phyloP scores from a whole-genome alignment of 257 asterid species.

The Euphrasia confusa region DNA sequence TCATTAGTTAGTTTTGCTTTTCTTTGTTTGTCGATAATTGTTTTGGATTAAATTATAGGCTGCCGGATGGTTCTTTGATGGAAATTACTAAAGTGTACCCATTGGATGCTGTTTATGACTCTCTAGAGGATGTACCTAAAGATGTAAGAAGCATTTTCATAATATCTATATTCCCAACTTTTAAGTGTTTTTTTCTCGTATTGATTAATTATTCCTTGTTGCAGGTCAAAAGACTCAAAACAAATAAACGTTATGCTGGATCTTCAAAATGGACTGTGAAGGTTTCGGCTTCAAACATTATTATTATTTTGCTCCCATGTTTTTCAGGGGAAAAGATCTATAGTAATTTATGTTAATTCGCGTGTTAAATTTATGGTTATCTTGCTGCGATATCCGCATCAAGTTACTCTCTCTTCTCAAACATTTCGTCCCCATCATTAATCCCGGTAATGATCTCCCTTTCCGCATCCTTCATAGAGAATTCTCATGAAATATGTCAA shows the following conservation, averaged over 20 bases:
- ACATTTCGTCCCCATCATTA: constrained; percentile 78
- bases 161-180: neutral
- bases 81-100: constrained; percentile 89
- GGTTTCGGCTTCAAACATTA: constrained; percentile 37
- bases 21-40: constrained; percentile 17
- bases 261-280: constrained; percentile 91
- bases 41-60: constrained; percentile 36
- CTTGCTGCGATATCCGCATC: constrained; percentile 95
- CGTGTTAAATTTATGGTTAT: constrained; percentile 45
- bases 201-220: constrained; percentile 14
- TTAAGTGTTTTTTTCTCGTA: neutral
- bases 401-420: constrained; percentile 87
- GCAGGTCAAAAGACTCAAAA: constrained; percentile 77
- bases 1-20: neutral
- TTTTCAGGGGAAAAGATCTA: neutral
- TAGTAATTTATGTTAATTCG: neutral
- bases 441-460: constrained; percentile 52
- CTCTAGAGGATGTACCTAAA: constrained; percentile 94
- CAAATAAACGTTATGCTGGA: constrained; percentile 90
- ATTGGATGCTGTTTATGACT: constrained; percentile 84
- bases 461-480: constrained; percentile 5
- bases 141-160: constrained; percentile 45
- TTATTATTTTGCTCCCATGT: neutral
- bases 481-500: neutral
- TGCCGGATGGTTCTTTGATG: constrained; percentile 98